phyloP scores from a whole-genome alignment of 176 grass and related monocot species.

The Carex littledalei region DNA sequence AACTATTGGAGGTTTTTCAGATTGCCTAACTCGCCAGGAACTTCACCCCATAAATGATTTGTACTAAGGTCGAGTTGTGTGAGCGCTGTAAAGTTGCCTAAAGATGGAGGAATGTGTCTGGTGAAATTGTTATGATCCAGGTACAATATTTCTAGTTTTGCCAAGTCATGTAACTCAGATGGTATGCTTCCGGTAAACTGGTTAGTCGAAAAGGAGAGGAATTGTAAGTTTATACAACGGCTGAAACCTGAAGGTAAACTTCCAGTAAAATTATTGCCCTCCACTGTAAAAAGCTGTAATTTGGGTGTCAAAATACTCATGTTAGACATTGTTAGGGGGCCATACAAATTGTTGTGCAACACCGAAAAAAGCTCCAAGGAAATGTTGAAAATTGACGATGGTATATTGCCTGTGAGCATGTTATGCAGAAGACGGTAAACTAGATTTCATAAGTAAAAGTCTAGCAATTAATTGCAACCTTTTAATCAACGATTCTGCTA shows the following conservation, averaged over 20 bases:
- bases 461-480: no score
- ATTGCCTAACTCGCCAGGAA: slow-evolving; percentile 7
- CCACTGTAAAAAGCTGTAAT: not conserved
- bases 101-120: not conserved
- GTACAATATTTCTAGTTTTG: not conserved
- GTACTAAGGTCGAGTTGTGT: not conserved
- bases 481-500: no score
- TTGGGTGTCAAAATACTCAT: slow-evolving; percentile 4
- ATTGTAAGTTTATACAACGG: not conserved
- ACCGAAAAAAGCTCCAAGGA: slow-evolving; percentile 5
- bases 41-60: not conserved
- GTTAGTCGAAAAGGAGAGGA: slow-evolving; percentile 16
- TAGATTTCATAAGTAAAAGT: no score
- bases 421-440: no score
- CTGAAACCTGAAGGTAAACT: slow-evolving; percentile 1
- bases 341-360: not conserved
- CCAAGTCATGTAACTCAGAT: not conserved
- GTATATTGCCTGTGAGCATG: slow-evolving; percentile 12
- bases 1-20: not conserved
- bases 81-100: slow-evolving; percentile 20
- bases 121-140: slow-evolving; percentile 16
- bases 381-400: slow-evolving; percentile 16
- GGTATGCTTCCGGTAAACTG: slow-evolving; percentile 25
- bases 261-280: slow-evolving; percentile 10
- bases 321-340: not conserved